These are phyloP conservation scores for Coemansia sp. DNA, from an alignment of 192 early-diverging fungal genomes.

Conservation along the genomic window DNA sequence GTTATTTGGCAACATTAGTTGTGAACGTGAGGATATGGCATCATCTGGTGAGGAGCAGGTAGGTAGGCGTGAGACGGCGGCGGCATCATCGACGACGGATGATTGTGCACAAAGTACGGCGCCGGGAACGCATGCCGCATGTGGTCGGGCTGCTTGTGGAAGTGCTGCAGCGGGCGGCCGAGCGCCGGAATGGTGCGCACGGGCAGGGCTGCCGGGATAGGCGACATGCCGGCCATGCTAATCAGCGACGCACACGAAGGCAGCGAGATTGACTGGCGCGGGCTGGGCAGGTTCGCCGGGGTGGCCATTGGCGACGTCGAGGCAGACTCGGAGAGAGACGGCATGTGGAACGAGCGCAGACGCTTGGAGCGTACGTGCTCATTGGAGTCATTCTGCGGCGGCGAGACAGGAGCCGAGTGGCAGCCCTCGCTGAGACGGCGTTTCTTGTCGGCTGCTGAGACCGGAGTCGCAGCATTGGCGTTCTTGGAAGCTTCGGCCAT, in stretches of 20 bases:
- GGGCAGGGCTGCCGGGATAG: conserved; percentile 4
- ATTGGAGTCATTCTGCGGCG: conserved; percentile 27
- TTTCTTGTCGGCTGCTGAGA: conserved; percentile 32
- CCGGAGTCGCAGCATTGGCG: conserved; percentile 9
- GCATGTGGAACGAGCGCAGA: conserved; percentile 32
- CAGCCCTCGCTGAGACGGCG: conserved; percentile 42
- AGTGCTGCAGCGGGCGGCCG: neutral
- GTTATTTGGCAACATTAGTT: neutral
- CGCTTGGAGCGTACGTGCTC: conserved; percentile 39
- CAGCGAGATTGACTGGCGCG: conserved; percentile 29
- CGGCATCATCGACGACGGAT: conserved; percentile 4
- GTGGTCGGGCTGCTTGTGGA: conserved; percentile 18
- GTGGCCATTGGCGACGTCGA: conserved; percentile 15
- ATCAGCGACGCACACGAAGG: conserved; percentile 51
- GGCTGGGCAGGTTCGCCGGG: neutral
- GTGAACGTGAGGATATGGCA: conserved; percentile 1
- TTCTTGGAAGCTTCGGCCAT: conserved; percentile 25
- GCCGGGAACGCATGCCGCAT: conserved; percentile 13
- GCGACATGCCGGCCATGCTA: conserved; percentile 39
- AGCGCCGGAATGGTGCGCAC: conserved; percentile 3
- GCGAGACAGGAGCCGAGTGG: conserved; percentile 47
- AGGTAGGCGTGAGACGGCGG: conserved; percentile 12
- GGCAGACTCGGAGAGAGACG: conserved; percentile 24
- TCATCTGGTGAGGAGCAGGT: conserved; percentile 7
- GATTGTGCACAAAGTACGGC: conserved; percentile 12